Percentiles rank a stretch among this genome's conserved stretches.
These are phyloP conservation scores for Hypomyces rosellus DNA, from an alignment of 2,329 filamentous ascomycete genomes.

Conservation along the genomic window DNA sequence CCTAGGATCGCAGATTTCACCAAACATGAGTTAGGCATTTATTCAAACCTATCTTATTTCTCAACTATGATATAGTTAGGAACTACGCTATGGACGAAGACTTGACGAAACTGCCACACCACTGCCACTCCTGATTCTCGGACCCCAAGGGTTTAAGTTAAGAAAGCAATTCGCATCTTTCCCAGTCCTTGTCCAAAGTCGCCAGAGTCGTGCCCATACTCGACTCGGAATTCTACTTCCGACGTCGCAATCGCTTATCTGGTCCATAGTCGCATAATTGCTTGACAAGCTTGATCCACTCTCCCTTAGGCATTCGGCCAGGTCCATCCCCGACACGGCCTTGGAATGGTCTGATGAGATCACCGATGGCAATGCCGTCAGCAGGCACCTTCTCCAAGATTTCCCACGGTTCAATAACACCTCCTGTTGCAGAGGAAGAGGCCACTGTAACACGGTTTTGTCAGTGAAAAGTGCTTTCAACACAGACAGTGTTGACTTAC, in stretches of 20 bases:
- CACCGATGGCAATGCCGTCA: constrained; percentile 48
- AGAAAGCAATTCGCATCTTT: not conserved
- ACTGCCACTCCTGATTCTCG: not conserved
- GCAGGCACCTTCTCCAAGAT: constrained; percentile 49
- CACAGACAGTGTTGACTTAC: constrained; percentile 24
- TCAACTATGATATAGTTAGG: too few relatives aligned
- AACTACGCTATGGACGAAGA: too few relatives aligned
- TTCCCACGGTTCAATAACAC: constrained; percentile 42
- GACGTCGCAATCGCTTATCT: constrained; percentile 47
- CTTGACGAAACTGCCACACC: too few relatives aligned
- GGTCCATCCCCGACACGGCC: constrained; percentile 46
- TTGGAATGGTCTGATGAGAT: constrained; percentile 49
- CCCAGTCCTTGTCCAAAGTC: not conserved
- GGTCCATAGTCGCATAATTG: constrained; percentile 45
- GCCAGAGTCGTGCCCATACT: not conserved
- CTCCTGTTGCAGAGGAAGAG: constrained; percentile 29
- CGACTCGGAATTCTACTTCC: constrained; percentile 21
- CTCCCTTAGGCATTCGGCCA: constrained; percentile 44
- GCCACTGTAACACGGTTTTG: constrained; percentile 16
- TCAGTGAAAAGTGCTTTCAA: constrained; percentile 3
- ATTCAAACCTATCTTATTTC: too few relatives aligned
- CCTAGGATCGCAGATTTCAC: not conserved
- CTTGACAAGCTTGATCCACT: constrained; percentile 56
- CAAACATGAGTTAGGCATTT: not conserved
- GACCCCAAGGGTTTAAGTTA: not conserved